Evolutionary conservation across 2,329 filamentous ascomycete genomes (phyloP).

Genomic region (Kalaharituber pfeilii): DNA sequence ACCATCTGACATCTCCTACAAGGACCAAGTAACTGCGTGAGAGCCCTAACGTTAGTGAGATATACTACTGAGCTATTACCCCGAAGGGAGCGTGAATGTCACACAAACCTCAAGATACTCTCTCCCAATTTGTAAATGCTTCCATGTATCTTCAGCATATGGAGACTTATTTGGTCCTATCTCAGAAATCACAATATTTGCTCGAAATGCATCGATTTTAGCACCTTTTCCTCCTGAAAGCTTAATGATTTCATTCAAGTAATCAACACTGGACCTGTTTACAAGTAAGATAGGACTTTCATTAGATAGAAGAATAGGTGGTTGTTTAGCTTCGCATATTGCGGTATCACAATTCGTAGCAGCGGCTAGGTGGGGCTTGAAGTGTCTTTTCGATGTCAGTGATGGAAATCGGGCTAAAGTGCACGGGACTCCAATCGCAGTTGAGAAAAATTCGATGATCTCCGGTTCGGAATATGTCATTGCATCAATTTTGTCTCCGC

Average conservation of each 20-base stretch:
- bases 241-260: slow-evolving; percentile 56
- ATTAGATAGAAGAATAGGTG: slow-evolving; percentile 66
- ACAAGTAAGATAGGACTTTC: slow-evolving; percentile 85
- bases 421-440: slow-evolving; percentile 59
- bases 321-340: slow-evolving; percentile 27
- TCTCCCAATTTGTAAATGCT: slow-evolving; percentile 44
- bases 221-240: slow-evolving; percentile 45
- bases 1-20: slow-evolving; percentile 94
- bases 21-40: slow-evolving; percentile 51
- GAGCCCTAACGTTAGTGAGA: neutral
- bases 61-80: neutral
- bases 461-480: slow-evolving; percentile 48
- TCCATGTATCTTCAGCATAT: slow-evolving; percentile 72
- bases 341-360: slow-evolving; percentile 27
- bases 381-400: slow-evolving; percentile 43
- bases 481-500: slow-evolving; percentile 59
- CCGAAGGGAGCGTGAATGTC: neutral
- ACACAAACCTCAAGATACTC: slow-evolving; percentile 13
- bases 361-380: slow-evolving; percentile 52
- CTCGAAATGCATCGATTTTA: slow-evolving; percentile 61
- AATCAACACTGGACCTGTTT: slow-evolving; percentile 59
- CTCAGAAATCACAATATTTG: slow-evolving; percentile 61
- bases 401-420: slow-evolving; percentile 68
- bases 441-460: slow-evolving; percentile 62
- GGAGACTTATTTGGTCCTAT: slow-evolving; percentile 33